Conservation (phyloP, 2,329 filamentous ascomycete species). For the Spiromastix sp. region DNA sequence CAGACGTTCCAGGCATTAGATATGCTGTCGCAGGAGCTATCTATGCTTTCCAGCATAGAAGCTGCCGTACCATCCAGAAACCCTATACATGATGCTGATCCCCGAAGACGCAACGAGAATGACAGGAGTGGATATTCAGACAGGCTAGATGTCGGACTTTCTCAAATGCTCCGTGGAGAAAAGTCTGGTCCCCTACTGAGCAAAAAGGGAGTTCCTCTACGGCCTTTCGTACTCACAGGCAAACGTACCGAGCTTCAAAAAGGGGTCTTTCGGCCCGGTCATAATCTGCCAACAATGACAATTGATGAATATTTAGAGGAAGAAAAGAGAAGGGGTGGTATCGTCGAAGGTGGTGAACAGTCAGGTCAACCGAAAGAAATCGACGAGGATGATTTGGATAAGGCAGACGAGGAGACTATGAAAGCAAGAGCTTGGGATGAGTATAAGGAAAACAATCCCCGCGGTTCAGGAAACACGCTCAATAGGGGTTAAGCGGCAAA, state of each 20-base stretch:
- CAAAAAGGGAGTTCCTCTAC: constrained; percentile 69
- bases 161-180: constrained; percentile 32
- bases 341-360: constrained; percentile 79
- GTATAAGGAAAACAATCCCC: constrained; percentile 79
- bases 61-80: constrained; percentile 33
- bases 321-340: constrained; percentile 70
- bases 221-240: constrained; percentile 80
- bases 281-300: constrained; percentile 92
- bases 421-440: constrained; percentile 96
- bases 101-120: constrained; percentile 37
- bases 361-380: constrained; percentile 58
- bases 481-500: constrained; percentile 35
- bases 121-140: constrained; percentile 54
- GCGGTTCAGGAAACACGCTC: constrained; percentile 42
- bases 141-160: constrained; percentile 58
- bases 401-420: constrained; percentile 78
- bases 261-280: constrained; percentile 80
- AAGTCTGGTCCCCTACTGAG: constrained; percentile 64
- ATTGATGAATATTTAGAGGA: constrained; percentile 97
- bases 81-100: constrained; percentile 23
- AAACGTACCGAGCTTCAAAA: constrained; percentile 63
- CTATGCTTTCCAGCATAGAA: constrained; percentile 66
- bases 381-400: constrained; percentile 85
- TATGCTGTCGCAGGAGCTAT: constrained; percentile 69
- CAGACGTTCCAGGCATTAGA: constrained; percentile 82